Base-by-base conservation (phyloP, 139 green algal species). In the Asterochloris sp. region DNA sequence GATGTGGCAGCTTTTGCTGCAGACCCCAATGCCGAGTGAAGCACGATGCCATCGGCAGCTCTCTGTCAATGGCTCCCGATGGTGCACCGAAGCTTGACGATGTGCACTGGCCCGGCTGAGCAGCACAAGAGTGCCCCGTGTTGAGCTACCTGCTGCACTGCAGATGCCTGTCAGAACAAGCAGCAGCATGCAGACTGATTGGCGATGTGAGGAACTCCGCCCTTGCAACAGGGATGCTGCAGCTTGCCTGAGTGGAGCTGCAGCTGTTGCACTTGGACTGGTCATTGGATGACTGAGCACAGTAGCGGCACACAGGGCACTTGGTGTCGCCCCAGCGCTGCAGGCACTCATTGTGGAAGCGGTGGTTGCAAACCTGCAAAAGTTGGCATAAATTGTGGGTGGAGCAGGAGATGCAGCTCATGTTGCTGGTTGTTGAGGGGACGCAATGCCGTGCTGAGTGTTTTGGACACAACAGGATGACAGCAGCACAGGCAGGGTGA, bases 281-380 rank as follows among this genome's bases (percentile, higher is more conserved):
- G 63, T 82, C 79, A 21, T 79, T 74, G 27, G 71, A 78, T 54
- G 86, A 74, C 79, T 84, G 78, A 68, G 86, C 79, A 85, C 91
- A 95, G 88, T 97, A 96, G 68, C 95, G 88, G 87, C 95, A 98
- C 23, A 98, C 95, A n/a, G 95, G 95, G 84, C 95, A 98, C 28
- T 91, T 95, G 14, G 91, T 92, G 87, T 97, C 95, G 6, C 91
- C 93, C 95, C 95, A 98, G 78, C 92, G 91, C 86, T 94, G 91
- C 81, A 98, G 87, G 83, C 97, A 99, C 73, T 96, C 90, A 73
- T 91, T 94, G 87, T 99, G 97, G 84, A 99, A 99, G 63, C 91
- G 84, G 87, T 98, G 95, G 81, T 98, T 97, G 94, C 95, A 98
- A 26, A 96, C 91, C 90, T 93, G 84, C 64, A 77, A 54, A 54